phyloP scores from a whole-genome alignment of 1,139 yeast genomes.

The Williopsis jadinii region DNA sequence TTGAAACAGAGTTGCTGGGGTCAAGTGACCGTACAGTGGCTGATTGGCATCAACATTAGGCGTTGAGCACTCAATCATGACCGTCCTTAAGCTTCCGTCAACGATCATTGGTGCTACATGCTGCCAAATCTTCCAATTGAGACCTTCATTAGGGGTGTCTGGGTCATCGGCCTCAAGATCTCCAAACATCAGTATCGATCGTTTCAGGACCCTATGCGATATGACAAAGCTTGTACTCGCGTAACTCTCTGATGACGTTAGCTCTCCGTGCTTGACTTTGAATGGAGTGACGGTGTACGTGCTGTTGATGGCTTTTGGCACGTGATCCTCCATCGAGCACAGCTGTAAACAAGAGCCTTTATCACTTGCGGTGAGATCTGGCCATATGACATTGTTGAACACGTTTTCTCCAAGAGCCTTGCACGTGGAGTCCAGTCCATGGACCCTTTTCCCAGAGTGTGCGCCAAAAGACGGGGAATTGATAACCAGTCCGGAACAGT shows the following conservation, averaged over 20 bases:
- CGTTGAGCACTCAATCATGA: conserved; percentile 75
- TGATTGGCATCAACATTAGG: conserved; percentile 37
- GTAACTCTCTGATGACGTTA: conserved; percentile 27
- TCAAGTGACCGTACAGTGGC: conserved; percentile 69
- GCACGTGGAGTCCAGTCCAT: conserved; percentile 49
- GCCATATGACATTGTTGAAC: conserved; percentile 81
- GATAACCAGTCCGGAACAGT: conserved; percentile 58
- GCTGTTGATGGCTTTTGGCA: conserved; percentile 17
- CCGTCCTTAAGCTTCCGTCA: conserved; percentile 36
- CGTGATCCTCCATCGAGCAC: conserved; percentile 16
- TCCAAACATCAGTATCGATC: conserved; percentile 50
- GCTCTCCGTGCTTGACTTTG: conserved; percentile 30
- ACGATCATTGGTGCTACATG: conserved; percentile 41
- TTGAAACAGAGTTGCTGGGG: conserved; percentile 52
- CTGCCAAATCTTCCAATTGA: conserved; percentile 51
- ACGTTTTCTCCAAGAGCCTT: conserved; percentile 46
- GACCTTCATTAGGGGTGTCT: conserved; percentile 29
- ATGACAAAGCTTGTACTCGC: background rate
- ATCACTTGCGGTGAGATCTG: conserved; percentile 33
- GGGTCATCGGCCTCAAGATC: conserved; percentile 68
- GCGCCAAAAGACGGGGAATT: conserved; percentile 57
- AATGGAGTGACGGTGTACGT: conserved; percentile 24
- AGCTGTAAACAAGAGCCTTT: conserved; percentile 22
- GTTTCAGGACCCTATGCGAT: conserved; percentile 22
- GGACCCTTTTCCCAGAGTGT: conserved; percentile 34